phyloP scores from a whole-genome alignment of 148 eudicot genomes.

The Silene latifolia region DNA sequence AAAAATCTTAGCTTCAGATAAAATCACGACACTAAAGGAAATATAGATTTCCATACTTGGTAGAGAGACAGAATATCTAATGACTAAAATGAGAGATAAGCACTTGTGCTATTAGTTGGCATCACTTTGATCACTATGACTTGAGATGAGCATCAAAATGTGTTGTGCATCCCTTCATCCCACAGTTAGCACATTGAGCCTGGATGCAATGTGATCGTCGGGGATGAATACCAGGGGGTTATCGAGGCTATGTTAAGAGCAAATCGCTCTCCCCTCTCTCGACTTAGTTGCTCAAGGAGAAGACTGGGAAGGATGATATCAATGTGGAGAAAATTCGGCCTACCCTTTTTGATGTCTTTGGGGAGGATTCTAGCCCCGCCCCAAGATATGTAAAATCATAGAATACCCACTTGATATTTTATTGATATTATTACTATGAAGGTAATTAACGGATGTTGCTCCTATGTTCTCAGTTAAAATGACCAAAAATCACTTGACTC shows the following conservation, averaged over 20 bases:
- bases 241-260: slow-evolving; percentile 53
- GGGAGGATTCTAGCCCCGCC: slow-evolving; percentile 71
- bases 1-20: no score
- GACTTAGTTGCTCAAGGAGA: slow-evolving; percentile 71
- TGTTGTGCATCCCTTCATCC: slow-evolving; percentile 36
- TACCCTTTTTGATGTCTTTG: slow-evolving; percentile 75
- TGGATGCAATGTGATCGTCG: slow-evolving; percentile 35
- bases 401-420: not conserved
- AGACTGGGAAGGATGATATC: slow-evolving; percentile 87
- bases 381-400: slow-evolving; percentile 34
- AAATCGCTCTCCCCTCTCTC: slow-evolving; percentile 69
- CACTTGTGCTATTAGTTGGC: no score
- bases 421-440: no score
- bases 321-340: slow-evolving; percentile 85
- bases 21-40: no score
- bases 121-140: no score
- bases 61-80: no score
- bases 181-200: slow-evolving; percentile 36
- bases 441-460: no score
- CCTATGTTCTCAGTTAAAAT: no score
- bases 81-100: no score
- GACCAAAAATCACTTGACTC: no score
- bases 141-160: no score
- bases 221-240: slow-evolving; percentile 32
- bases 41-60: no score